Conservation (phyloP, 352 stramenopile genomes). For the Phytophthora colocasiae region DNA sequence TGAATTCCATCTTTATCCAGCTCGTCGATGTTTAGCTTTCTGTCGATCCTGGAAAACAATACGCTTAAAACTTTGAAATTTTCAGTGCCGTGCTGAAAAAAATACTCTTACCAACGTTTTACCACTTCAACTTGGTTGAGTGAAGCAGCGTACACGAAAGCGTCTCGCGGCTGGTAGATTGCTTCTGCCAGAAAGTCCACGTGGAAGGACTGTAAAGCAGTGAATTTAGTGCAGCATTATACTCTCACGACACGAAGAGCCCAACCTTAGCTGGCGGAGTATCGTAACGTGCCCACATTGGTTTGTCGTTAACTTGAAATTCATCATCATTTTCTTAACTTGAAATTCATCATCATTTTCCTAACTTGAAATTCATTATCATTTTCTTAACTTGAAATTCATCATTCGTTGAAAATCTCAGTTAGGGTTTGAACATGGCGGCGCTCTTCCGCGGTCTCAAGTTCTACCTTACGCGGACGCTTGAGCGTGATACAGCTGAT, state of each 20-base stretch:
- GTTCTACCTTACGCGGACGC: slow-evolving; percentile 47
- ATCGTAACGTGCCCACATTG: slow-evolving; percentile 14
- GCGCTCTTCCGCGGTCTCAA: slow-evolving; percentile 39
- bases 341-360: no score
- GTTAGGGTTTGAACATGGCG: neutral
- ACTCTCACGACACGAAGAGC: neutral
- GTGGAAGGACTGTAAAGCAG: slow-evolving; percentile 40
- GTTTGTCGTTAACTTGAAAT: no score
- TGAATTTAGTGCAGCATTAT: neutral
- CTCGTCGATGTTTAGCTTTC: slow-evolving; percentile 52
- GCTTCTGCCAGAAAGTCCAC: slow-evolving; percentile 44
- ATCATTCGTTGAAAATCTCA: no score
- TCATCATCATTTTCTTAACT: no score
- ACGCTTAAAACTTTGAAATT: neutral
- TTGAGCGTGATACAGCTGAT: slow-evolving; percentile 25
- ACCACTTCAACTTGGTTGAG: slow-evolving; percentile 74
- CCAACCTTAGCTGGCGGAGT: slow-evolving; percentile 5
- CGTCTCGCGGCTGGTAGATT: slow-evolving; percentile 48
- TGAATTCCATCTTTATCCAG: slow-evolving; percentile 57
- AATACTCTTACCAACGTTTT: slow-evolving; percentile 45
- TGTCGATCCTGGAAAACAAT: slow-evolving; percentile 51
- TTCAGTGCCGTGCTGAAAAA: neutral
- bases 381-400: no score
- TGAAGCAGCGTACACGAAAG: slow-evolving; percentile 72
- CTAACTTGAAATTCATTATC: no score